These are phyloP conservation scores for Hanseniaspora sp. DNA, from an alignment of 1,139 yeast species.

Conservation along the genomic window DNA sequence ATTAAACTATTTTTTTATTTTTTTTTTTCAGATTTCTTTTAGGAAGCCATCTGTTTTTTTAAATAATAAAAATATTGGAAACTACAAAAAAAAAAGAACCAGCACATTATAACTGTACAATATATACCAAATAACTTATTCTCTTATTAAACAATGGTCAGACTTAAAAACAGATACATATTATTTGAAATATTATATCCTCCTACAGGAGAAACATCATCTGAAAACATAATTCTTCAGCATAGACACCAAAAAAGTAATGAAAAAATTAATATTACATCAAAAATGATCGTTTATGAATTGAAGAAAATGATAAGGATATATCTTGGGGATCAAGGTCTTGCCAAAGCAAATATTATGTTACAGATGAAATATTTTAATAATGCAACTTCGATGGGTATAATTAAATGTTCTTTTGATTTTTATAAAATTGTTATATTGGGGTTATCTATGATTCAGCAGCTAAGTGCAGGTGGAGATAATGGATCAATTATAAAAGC, in stretches of 20 bases:
- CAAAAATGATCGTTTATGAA: conserved; percentile 41
- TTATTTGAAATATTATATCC: conserved; percentile 72
- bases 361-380: conserved; percentile 72
- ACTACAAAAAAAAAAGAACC: too few relatives aligned
- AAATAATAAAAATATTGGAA: too few relatives aligned
- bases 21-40: too few relatives aligned
- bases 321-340: conserved; percentile 69
- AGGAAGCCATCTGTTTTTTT: too few relatives aligned
- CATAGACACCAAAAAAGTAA: conserved; percentile 37
- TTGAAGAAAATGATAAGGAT: conserved; percentile 45
- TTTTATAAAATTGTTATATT: conserved; percentile 54
- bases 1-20: too few relatives aligned
- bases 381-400: conserved; percentile 72
- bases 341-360: conserved; percentile 52
- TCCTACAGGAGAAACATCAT: conserved; percentile 21
- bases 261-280: conserved; percentile 39
- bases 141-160: conserved; percentile 47
- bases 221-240: conserved; percentile 14
- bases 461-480: neutral
- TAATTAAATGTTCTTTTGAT: conserved; percentile 62
- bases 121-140: neutral
- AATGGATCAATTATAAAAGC: neutral
- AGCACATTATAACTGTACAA: neutral
- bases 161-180: conserved; percentile 74
- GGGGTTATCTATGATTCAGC: conserved; percentile 49